Conservation (phyloP, 2,329 filamentous ascomycete species). For the Pseudovirgaria hyperparasitica region DNA sequence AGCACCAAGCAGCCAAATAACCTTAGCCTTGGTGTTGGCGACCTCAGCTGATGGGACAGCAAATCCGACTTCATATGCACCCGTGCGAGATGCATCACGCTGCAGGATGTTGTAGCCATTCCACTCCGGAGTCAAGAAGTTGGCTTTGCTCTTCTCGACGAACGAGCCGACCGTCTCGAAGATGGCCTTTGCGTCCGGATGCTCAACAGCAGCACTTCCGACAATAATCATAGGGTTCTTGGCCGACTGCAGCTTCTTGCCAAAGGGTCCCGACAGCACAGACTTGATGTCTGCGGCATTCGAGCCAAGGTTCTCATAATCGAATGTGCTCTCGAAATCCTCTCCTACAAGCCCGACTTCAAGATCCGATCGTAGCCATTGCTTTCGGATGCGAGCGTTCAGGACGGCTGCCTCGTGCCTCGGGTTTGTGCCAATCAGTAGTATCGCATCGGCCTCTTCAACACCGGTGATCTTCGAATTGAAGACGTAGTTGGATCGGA, state of each 20-base stretch:
- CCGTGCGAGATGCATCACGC: constrained; percentile 79
- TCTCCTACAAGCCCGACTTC: constrained; percentile 87
- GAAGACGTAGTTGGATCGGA: constrained; percentile 91
- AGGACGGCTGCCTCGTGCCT: constrained; percentile 89
- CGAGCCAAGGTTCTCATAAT: constrained; percentile 79
- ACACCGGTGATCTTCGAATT: constrained; percentile 92
- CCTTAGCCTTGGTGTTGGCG: constrained; percentile 78
- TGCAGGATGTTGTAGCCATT: constrained; percentile 97
- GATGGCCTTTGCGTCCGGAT: constrained; percentile 79
- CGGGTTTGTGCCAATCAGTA: constrained; percentile 90
- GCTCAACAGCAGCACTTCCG: constrained; percentile 83
- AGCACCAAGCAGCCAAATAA: constrained; percentile 91
- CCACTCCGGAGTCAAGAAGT: constrained; percentile 83
- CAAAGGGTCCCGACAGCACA: constrained; percentile 74
- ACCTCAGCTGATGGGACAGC: constrained; percentile 71
- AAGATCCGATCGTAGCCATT: constrained; percentile 90
- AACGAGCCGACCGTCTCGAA: constrained; percentile 86
- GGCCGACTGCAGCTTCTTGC: constrained; percentile 78
- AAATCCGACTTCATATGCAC: constrained; percentile 93
- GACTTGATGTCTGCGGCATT: constrained; percentile 72
- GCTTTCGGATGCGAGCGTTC: constrained; percentile 94
- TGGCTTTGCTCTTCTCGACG: constrained; percentile 82
- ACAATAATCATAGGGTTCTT: constrained; percentile 95
- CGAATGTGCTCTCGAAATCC: constrained; percentile 85
- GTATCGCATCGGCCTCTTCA: constrained; percentile 83